phyloP scores from a whole-genome alignment of 2,329 filamentous ascomycete species.

The Trichocomaceae sp. region DNA sequence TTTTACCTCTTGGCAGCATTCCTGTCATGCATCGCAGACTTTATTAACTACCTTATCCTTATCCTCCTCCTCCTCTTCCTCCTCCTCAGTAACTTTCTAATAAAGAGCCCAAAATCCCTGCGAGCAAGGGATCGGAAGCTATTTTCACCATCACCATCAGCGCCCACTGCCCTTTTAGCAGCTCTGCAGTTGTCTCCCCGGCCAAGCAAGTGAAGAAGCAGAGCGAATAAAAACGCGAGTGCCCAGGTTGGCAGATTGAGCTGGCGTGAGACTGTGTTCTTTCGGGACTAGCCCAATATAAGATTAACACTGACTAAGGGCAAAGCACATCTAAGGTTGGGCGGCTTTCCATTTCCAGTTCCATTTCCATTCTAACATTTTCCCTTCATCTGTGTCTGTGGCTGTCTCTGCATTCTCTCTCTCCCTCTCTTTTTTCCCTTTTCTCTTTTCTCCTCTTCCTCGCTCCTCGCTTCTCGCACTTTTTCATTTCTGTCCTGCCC shows the following conservation, averaged over 20 bases:
- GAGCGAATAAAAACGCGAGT: background rate
- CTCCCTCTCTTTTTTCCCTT: slow-evolving; percentile 17
- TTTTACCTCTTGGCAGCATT: background rate
- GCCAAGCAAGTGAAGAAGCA: background rate
- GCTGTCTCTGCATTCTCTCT: background rate
- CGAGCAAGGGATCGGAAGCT: background rate
- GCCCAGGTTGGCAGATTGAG: background rate
- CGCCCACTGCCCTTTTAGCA: background rate
- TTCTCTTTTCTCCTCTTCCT: slow-evolving; percentile 11
- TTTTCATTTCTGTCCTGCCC: background rate
- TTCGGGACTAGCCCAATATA: slow-evolving; percentile 2
- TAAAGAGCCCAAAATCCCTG: background rate
- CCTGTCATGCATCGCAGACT: background rate
- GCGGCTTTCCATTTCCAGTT: slow-evolving; percentile 15
- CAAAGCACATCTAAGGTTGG: slow-evolving; percentile 7
- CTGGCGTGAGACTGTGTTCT: background rate
- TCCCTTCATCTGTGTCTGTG: slow-evolving; percentile 13
- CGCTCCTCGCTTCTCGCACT: background rate
- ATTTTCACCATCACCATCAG: background rate
- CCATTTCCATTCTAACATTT: slow-evolving; percentile 13
- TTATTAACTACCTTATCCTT: no score
- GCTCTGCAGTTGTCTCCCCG: background rate
- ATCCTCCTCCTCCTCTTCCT: no score
- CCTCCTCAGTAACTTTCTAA: no score
- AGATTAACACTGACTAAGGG: slow-evolving; percentile 7